A percentile compares a stretch with the other conserved stretches of the same genome.
Conservation (phyloP, 1,284 basidiomycete species). For the Sporisorium sorghi region DNA sequence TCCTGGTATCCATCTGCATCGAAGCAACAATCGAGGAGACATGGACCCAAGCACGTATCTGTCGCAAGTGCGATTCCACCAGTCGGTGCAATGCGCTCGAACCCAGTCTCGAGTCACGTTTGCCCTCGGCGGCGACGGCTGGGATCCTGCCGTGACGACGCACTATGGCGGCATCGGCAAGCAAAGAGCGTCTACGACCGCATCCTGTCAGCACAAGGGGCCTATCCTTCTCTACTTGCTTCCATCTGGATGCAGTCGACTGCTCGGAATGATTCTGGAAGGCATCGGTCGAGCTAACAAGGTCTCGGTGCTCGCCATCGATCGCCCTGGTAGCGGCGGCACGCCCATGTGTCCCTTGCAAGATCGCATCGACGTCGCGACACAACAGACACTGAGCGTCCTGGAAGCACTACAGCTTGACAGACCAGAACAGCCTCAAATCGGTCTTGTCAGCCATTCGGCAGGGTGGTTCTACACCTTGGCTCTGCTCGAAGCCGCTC, state of each 20-base stretch:
- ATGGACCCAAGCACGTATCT: conserved; percentile 24
- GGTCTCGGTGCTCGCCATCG: conserved; percentile 25
- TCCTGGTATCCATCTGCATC: too few species aligned
- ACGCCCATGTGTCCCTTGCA: conserved; percentile 12
- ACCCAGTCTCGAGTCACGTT: conserved; percentile 23
- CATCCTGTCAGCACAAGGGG: conserved; percentile 10
- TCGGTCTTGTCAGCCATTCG: conserved; percentile 17
- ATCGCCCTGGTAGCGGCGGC: conserved; percentile 26
- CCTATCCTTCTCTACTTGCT: conserved; percentile 22
- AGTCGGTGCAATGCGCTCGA: conserved; percentile 10
- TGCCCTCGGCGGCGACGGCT: conserved; percentile 24
- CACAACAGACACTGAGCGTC: conserved; percentile 21
- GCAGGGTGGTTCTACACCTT: conserved; percentile 27
- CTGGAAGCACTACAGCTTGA: conserved; percentile 24
- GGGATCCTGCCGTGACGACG: conserved; percentile 16
- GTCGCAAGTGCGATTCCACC: conserved; percentile 28
- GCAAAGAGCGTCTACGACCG: background rate
- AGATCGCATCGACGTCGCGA: conserved; percentile 11
- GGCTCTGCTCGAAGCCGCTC: conserved; percentile 19
- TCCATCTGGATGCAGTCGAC: conserved; percentile 19
- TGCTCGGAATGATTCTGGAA: conserved; percentile 21
- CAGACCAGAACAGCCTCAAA: conserved; percentile 5
- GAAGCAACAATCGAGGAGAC: too few species aligned
- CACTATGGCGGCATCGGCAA: conserved; percentile 11
- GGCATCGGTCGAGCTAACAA: conserved; percentile 10